These are phyloP conservation scores for Penicillium cinerascens DNA, from an alignment of 495 filamentous ascomycete species.

Conservation along the genomic window DNA sequence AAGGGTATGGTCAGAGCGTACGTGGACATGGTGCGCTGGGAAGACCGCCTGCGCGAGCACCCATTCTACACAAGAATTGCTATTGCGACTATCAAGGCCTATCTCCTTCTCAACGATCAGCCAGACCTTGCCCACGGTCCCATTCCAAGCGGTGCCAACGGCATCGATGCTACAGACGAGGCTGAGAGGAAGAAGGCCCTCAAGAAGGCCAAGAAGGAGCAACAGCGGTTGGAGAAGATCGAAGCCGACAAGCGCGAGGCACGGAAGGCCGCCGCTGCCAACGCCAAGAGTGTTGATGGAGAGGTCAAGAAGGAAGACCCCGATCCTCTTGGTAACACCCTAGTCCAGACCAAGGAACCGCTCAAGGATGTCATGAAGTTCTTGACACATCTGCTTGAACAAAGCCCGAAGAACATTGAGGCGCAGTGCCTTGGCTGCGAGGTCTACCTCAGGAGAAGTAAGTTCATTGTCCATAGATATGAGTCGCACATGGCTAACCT, in stretches of 20 bases:
- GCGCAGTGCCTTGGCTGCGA: constrained; percentile 85
- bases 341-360: constrained; percentile 76
- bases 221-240: constrained; percentile 75
- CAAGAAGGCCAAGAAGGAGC: constrained; percentile 94
- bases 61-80: constrained; percentile 91
- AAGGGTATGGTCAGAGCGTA: constrained; percentile 96
- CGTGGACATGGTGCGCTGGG: constrained; percentile 94
- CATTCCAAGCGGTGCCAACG: constrained; percentile 53
- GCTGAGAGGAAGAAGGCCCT: constrained; percentile 85
- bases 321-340: constrained; percentile 76
- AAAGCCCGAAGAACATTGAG: constrained; percentile 76
- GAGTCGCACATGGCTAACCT: constrained; percentile 14
- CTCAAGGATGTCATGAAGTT: constrained; percentile 87
- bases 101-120: constrained; percentile 75
- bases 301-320: constrained; percentile 75
- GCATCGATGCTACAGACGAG: constrained; percentile 53
- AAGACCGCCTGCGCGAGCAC: constrained; percentile 84
- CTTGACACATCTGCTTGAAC: constrained; percentile 72
- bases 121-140: constrained; percentile 59
- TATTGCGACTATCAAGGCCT: constrained; percentile 73
- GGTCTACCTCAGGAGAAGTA: constrained; percentile 76
- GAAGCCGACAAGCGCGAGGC: constrained; percentile 75
- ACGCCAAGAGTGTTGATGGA: constrained; percentile 47
- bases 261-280: constrained; percentile 47
- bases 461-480: constrained; percentile 26